Percentiles rank a stretch among this genome's conserved stretches.
phyloP scores from a whole-genome alignment of 2,329 filamentous ascomycete genomes.

The Aspergillus sp. region DNA sequence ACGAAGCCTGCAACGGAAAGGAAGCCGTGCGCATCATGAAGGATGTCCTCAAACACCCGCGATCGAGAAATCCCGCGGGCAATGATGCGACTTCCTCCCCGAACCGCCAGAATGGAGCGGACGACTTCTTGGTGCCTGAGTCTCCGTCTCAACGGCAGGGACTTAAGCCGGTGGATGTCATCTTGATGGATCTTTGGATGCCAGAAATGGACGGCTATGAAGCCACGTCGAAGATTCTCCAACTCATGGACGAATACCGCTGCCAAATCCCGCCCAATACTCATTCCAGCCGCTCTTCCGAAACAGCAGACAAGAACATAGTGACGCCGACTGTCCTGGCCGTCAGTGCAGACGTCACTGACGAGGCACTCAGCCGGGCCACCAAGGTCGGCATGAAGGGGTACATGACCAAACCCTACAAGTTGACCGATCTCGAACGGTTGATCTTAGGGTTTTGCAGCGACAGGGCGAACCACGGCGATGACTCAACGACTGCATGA shows the following conservation, averaged over 20 bases:
- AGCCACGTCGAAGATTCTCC: constrained; percentile 62
- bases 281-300: background rate
- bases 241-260: constrained; percentile 46
- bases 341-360: constrained; percentile 66
- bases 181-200: constrained; percentile 78
- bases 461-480: constrained; percentile 10
- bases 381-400: constrained; percentile 65
- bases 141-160: constrained; percentile 25
- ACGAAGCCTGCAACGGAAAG: constrained; percentile 66
- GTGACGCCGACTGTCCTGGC: constrained; percentile 53
- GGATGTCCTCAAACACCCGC: constrained; percentile 37
- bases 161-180: constrained; percentile 55
- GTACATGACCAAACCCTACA: constrained; percentile 68
- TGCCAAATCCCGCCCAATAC: constrained; percentile 19
- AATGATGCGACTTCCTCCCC: constrained; percentile 17
- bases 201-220: constrained; percentile 71
- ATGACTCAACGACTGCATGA: constrained; percentile 21
- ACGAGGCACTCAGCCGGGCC: constrained; percentile 60
- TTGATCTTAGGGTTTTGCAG: constrained; percentile 54
- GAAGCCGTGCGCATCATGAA: constrained; percentile 65
- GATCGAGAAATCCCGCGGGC: constrained; percentile 5
- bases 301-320: background rate
- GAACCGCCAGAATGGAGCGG: constrained; percentile 4
- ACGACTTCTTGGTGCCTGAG: constrained; percentile 15
- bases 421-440: constrained; percentile 60